Conservation (phyloP, 140 eudicot species). For the Flaveria floridana region DNA sequence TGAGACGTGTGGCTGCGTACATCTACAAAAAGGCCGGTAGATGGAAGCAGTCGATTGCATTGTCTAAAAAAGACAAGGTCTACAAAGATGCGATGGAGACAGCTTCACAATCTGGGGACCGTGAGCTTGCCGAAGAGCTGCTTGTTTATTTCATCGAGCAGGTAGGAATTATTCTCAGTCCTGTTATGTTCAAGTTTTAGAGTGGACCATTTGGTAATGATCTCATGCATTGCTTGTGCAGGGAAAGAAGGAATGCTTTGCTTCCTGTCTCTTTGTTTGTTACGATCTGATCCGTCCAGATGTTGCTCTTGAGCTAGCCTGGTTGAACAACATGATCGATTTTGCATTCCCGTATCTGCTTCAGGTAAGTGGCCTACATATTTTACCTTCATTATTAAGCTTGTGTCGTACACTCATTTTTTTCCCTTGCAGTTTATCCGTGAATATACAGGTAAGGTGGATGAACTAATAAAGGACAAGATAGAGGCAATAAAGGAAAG, state of each 20-base stretch:
- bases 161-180: conserved; percentile 38
- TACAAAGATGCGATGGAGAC: conserved; percentile 99
- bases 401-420: background rate
- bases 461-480: conserved; percentile 86
- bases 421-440: conserved; percentile 80
- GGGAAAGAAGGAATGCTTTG: conserved; percentile 99
- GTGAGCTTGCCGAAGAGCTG: conserved; percentile 96
- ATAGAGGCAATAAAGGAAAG: conserved; percentile 73
- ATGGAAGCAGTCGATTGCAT: conserved; percentile 97
- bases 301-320: conserved; percentile 91
- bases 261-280: conserved; percentile 94
- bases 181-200: background rate
- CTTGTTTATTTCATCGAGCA: conserved; percentile 93
- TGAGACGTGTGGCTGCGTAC: conserved; percentile 99
- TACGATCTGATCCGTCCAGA: conserved; percentile 91
- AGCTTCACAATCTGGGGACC: conserved; percentile 98
- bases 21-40: conserved; percentile 98
- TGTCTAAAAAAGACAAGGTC: conserved; percentile 92
- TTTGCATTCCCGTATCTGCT: conserved; percentile 98
- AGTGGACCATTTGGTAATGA: background rate
- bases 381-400: background rate
- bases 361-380: conserved; percentile 45
- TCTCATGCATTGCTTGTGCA: conserved; percentile 32
- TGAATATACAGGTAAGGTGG: conserved; percentile 94
- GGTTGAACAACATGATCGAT: conserved; percentile 97